These are phyloP conservation scores for Globisporangium iwayamae DNA, from an alignment of 352 stramenopile genomes.

Conservation along the genomic window DNA sequence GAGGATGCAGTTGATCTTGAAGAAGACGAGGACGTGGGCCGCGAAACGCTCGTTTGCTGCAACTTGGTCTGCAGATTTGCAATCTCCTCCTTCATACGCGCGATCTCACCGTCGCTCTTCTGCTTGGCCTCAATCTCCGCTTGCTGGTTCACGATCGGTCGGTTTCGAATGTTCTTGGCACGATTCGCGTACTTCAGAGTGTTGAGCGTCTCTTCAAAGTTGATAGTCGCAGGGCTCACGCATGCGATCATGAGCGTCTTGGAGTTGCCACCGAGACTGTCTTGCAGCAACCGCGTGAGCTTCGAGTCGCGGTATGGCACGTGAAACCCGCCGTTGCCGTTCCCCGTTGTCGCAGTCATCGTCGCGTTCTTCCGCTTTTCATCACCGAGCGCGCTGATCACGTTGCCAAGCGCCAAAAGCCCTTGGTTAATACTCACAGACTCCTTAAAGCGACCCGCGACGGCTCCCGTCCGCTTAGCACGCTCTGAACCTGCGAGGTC, in stretches of 20 bases:
- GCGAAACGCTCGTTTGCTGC: constrained; percentile 26
- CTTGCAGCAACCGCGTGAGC: constrained; percentile 85
- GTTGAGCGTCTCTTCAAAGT: constrained; percentile 95
- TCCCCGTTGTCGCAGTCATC: constrained; percentile 8
- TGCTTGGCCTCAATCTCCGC: constrained; percentile 46
- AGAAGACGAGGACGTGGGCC: constrained; percentile 1
- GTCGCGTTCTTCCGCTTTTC: constrained; percentile 63
- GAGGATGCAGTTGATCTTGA: background rate
- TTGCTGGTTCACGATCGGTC: constrained; percentile 94
- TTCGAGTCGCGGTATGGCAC: constrained; percentile 92
- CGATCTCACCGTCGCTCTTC: constrained; percentile 48
- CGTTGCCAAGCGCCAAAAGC: constrained; percentile 93
- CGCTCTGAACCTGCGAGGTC: constrained; percentile 95
- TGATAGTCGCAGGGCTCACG: constrained; percentile 71
- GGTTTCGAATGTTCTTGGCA: constrained; percentile 99
- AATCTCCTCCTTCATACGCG: constrained; percentile 79
- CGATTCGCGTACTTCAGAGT: constrained; percentile 98
- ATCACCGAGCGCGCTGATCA: constrained; percentile 93
- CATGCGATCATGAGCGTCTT: constrained; percentile 92
- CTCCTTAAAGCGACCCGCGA: constrained; percentile 89
- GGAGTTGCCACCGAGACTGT: constrained; percentile 85
- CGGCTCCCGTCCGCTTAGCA: constrained; percentile 88
- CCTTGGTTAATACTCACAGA: constrained; percentile 96
- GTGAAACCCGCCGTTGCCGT: constrained; percentile 37
- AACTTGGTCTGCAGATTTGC: constrained; percentile 64